Conservation (phyloP, 2,329 filamentous ascomycete genomes). For the Apiospora rasikravindrae region DNA sequence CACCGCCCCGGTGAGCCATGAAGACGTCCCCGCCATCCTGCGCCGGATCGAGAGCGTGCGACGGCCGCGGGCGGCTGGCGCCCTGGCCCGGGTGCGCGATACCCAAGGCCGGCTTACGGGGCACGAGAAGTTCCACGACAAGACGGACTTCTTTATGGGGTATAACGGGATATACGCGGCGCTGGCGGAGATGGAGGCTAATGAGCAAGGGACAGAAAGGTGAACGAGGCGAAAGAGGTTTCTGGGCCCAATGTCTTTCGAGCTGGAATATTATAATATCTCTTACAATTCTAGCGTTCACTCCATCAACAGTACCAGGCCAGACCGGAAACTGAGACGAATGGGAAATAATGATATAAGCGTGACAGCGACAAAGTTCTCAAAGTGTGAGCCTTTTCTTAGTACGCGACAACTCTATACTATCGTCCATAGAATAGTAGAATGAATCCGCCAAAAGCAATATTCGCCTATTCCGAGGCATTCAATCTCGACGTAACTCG, state of each 20-base stretch:
- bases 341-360: too few species aligned
- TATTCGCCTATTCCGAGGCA: too few species aligned
- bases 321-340: too few species aligned
- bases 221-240: background rate
- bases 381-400: too few species aligned
- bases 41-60: background rate
- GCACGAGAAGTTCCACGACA: background rate
- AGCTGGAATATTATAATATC: too few species aligned
- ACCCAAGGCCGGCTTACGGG: background rate
- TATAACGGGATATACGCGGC: background rate
- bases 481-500: too few species aligned
- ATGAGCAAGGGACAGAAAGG: background rate
- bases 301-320: too few species aligned
- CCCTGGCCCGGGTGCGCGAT: background rate
- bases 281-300: too few species aligned
- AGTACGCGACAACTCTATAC: too few species aligned
- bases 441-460: background rate
- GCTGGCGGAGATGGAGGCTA: background rate
- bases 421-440: too few species aligned
- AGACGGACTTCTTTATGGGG: background rate
- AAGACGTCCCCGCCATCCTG: slow-evolving; percentile 16
- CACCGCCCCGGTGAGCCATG: background rate
- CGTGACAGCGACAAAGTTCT: too few species aligned
- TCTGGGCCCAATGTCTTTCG: too few species aligned
- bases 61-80: background rate